Evolutionary conservation across 345 rosid species (phyloP).

Genomic region (Brassica rapa): DNA sequence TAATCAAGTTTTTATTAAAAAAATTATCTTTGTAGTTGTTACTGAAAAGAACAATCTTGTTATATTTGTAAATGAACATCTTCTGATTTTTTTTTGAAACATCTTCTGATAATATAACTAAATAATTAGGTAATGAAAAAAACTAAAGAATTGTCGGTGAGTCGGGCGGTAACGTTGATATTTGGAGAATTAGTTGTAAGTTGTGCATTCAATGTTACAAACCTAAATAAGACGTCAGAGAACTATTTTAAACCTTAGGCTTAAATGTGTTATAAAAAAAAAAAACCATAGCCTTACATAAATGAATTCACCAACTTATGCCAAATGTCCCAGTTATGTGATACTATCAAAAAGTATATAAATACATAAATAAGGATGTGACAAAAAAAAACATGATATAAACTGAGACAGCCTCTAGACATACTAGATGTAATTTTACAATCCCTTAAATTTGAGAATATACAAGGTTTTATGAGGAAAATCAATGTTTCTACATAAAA

Average conservation of each 20-base stretch:
- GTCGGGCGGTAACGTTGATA: constrained; percentile 19
- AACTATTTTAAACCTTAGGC: constrained; percentile 5
- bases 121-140: background rate
- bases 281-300: constrained; percentile 9
- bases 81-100: background rate
- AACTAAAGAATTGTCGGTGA: constrained; percentile 26
- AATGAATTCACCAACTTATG: constrained; percentile 36
- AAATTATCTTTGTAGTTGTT: background rate
- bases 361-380: background rate
- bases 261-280: background rate
- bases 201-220: constrained; percentile 24
- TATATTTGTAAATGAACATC: background rate
- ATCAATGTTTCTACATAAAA: background rate
- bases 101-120: background rate
- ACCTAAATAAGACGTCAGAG: constrained; percentile 8
- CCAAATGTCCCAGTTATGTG: constrained; percentile 3
- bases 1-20: background rate
- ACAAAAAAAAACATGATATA: background rate
- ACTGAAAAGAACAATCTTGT: background rate
- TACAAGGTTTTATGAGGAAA: background rate
- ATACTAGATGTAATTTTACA: background rate
- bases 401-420: background rate
- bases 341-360: background rate
- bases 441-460: background rate
- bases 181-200: constrained; percentile 6